These are phyloP conservation scores for Arthrobotrys conoides DNA, from an alignment of 2,329 filamentous ascomycete genomes.

Conservation along the genomic window DNA sequence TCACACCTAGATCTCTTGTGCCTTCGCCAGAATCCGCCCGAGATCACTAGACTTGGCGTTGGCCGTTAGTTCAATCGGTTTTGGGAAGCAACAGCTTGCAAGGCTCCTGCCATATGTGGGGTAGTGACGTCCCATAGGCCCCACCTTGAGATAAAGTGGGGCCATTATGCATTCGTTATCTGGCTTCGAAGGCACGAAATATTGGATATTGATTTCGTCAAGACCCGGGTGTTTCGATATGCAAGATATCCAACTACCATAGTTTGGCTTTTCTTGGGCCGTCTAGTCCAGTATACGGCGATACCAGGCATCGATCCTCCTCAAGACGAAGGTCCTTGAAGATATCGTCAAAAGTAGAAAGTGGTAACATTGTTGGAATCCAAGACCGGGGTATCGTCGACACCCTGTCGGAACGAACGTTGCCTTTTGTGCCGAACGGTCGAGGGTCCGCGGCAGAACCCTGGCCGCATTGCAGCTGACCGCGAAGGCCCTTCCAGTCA, in stretches of 20 bases:
- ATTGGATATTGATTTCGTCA: slow-evolving; percentile 12
- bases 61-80: slow-evolving; percentile 6
- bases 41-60: slow-evolving; percentile 21
- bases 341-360: slow-evolving; percentile 34
- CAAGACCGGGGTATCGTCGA: slow-evolving; percentile 8
- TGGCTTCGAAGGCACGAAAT: slow-evolving; percentile 6
- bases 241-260: slow-evolving; percentile 49
- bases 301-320: slow-evolving; percentile 14
- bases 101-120: slow-evolving; percentile 54
- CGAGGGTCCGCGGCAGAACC: slow-evolving; percentile 11
- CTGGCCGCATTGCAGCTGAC: slow-evolving; percentile 47
- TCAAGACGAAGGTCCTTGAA: background rate
- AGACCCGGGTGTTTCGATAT: slow-evolving; percentile 25
- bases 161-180: slow-evolving; percentile 11
- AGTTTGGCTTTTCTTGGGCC: background rate
- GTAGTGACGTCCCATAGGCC: slow-evolving; percentile 30
- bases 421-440: background rate
- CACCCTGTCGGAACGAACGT: slow-evolving; percentile 4
- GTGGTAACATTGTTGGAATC: slow-evolving; percentile 4
- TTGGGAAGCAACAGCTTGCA: background rate
- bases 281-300: background rate
- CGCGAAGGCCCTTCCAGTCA: slow-evolving; percentile 35
- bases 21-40: slow-evolving; percentile 36
- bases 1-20: slow-evolving; percentile 4
- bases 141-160: slow-evolving; percentile 24